Evolutionary conservation across 768 basidiomycete species (phyloP), one percentile per base, ranked within the genome.

Genomic region (Hebeloma cylindrosporum): DNA sequence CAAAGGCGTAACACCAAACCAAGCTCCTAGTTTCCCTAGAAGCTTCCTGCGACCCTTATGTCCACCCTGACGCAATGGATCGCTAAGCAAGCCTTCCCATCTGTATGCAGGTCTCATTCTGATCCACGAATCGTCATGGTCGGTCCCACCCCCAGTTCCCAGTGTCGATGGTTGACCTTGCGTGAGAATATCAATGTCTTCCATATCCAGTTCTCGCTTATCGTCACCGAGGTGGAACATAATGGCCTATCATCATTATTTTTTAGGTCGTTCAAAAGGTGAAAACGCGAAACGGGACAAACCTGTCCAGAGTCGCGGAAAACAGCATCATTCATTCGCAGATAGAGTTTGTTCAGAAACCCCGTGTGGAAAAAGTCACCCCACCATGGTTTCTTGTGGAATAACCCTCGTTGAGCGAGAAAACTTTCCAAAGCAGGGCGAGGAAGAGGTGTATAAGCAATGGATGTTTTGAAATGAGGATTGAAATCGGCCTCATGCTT

Each of bases 391-490:
- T 65, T 69, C 35, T 65, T 73, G 21, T 77, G 73, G 30, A 80
- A 61, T 10, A 88, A 64, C 2, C 81, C 83, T 26, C 83, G 69
- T 55, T 85, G 81, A 1, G 60, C 61, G 9, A 89, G 73, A 57
- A 88, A 89, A 2, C 62, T 61, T 60, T 88, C 85, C 32, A 91
- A 61, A 2, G 71, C 77, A 0, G 82, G 60, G 2, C 88, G 74
- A 11, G 85, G 75, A 7, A 88, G 65, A 3, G 86, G 87, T 0
- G 69, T 75, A 59, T 85, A 87, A 3, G 87, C 87, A 50, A 91
- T 82, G 3, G 83, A 86, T 0, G 77, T 74, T 7, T 77, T 73
- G 55, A 82, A 90, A 49, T 83, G 75, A 0, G 88, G 87, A 57
- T 83, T 78, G 58, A 90, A 91, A 56, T 84, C 81, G 0, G 69